phyloP scores from a whole-genome alignment of 306 rosid species.

The Corylus avellana region DNA sequence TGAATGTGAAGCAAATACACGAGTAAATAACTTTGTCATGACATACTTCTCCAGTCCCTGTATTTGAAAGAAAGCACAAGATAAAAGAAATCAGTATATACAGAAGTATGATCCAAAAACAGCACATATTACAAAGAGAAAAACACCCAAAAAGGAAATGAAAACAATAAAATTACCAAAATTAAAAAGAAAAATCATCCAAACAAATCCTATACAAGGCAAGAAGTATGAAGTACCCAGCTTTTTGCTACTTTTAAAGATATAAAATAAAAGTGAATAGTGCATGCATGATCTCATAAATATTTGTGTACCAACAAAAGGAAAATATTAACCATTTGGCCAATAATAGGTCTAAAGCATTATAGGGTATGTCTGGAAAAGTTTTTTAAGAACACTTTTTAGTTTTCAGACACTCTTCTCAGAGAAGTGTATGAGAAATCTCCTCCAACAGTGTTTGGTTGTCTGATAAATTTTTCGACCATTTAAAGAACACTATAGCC shows the following conservation, averaged over 20 bases:
- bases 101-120: slow-evolving; percentile 20
- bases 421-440: too few relatives aligned
- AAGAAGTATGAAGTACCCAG: neutral
- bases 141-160: neutral
- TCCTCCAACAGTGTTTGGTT: too few relatives aligned
- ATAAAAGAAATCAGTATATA: slow-evolving; percentile 25
- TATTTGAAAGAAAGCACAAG: slow-evolving; percentile 29
- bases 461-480: too few relatives aligned
- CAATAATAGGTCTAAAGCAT: neutral
- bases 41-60: slow-evolving; percentile 99
- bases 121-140: slow-evolving; percentile 14
- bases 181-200: neutral
- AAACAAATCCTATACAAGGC: neutral
- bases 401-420: too few relatives aligned
- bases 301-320: neutral
- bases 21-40: slow-evolving; percentile 94
- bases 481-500: too few relatives aligned
- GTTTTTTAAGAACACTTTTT: too few relatives aligned
- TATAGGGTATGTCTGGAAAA: too few relatives aligned
- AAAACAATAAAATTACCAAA: neutral
- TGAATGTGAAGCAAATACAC: slow-evolving; percentile 87
- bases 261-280: neutral
- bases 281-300: neutral
- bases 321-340: neutral
- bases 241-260: neutral